Conservation (phyloP, 164 flowering plant genomes). For the Magnolia officinalis region DNA sequence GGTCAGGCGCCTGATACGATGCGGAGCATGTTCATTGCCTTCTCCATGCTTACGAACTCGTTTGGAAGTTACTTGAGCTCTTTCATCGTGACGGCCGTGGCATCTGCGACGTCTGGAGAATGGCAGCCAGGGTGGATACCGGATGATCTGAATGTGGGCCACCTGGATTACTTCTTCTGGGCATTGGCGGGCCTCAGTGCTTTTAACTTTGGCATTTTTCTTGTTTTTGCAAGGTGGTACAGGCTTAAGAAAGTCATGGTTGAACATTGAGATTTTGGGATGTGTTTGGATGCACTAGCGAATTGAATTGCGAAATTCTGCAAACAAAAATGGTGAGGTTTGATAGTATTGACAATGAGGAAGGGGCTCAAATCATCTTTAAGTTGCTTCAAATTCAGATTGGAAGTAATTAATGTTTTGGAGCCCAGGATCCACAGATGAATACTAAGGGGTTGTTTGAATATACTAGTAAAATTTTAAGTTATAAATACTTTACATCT, state of each 20-base stretch:
- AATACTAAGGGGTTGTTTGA: too few species aligned
- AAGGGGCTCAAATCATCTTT: too few species aligned
- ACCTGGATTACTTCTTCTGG: constrained; percentile 48
- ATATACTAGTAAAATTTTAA: too few species aligned
- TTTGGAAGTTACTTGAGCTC: constrained; percentile 48
- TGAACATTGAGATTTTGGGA: not conserved
- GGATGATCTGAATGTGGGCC: constrained; percentile 44
- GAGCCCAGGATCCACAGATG: too few species aligned
- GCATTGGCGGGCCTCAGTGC: constrained; percentile 34
- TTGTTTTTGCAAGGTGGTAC: constrained; percentile 31
- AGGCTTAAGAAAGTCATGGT: constrained; percentile 14
- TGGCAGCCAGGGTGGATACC: constrained; percentile 53
- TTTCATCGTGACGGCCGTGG: constrained; percentile 35
- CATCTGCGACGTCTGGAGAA: constrained; percentile 17
- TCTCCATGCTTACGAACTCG: constrained; percentile 42
- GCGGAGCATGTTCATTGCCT: constrained; percentile 49
- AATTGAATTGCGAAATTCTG: too few species aligned
- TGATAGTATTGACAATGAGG: too few species aligned
- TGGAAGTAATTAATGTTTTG: too few species aligned
- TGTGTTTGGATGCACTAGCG: not conserved
- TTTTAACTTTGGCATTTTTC: constrained; percentile 32
- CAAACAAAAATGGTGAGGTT: too few species aligned
- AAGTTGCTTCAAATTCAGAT: too few species aligned
- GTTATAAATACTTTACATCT: too few species aligned
- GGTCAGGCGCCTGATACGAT: constrained; percentile 57